A percentile compares a stretch with the other conserved stretches of the same genome.
Evolutionary conservation across 2,329 filamentous ascomycete species (phyloP).

Genomic region (Aspergillus terreus): DNA sequence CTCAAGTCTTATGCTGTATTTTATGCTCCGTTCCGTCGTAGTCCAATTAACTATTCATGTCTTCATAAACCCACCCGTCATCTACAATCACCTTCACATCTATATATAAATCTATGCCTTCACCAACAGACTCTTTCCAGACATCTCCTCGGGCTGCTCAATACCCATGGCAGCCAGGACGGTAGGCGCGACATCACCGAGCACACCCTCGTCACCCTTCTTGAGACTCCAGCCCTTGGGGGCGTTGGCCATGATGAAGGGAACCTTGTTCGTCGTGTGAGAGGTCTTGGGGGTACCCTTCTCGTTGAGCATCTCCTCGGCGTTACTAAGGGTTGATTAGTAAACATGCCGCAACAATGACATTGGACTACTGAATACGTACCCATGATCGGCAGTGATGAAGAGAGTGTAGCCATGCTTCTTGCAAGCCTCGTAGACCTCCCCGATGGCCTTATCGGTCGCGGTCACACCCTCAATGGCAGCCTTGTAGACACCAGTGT

Average conservation of each 20-base stretch:
- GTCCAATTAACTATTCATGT: conserved; percentile 14
- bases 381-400: conserved; percentile 92
- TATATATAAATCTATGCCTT: conserved; percentile 49
- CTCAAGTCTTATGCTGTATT: background rate
- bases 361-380: conserved; percentile 26
- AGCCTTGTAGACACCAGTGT: conserved; percentile 95
- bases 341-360: background rate
- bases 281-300: conserved; percentile 97
- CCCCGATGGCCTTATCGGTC: conserved; percentile 90
- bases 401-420: conserved; percentile 90
- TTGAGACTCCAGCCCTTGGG: conserved; percentile 83
- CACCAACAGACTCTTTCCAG: conserved; percentile 75
- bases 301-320: conserved; percentile 97
- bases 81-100: conserved; percentile 16
- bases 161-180: conserved; percentile 87
- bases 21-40: conserved; percentile 5
- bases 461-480: conserved; percentile 79
- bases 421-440: conserved; percentile 91
- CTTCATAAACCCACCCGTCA: conserved; percentile 17
- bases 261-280: conserved; percentile 96
- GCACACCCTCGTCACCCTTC: conserved; percentile 66
- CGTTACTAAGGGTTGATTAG: conserved; percentile 57
- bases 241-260: conserved; percentile 96
- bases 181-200: conserved; percentile 96
- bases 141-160: conserved; percentile 87